A percentile compares a stretch with the other conserved stretches of the same genome.
Evolutionary conservation across 2,329 filamentous ascomycete species (phyloP).

Genomic region (Emydomyces testavorans): DNA sequence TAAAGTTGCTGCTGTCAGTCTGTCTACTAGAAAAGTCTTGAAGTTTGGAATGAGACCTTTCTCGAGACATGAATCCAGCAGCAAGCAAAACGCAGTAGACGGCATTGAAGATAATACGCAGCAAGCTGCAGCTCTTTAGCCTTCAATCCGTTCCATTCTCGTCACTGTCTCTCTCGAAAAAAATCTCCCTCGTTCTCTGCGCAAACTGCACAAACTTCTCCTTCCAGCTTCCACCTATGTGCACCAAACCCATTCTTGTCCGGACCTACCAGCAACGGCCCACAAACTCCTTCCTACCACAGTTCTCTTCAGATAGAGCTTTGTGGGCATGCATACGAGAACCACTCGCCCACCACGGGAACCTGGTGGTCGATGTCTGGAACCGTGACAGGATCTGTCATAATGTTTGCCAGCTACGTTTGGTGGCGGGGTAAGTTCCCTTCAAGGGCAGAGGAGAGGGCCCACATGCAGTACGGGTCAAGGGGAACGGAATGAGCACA

Average conservation of each 20-base stretch:
- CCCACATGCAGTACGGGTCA: conserved; percentile 7
- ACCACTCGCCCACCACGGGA: conserved; percentile 6
- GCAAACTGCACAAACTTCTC: conserved; percentile 7
- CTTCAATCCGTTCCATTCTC: conserved; percentile 5
- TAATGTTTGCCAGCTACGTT: conserved; percentile 8
- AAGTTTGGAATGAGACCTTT: too few species aligned
- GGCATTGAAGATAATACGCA: neutral
- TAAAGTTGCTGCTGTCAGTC: too few species aligned
- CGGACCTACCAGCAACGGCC: conserved; percentile 10
- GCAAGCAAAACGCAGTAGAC: too few species aligned
- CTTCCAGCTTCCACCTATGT: conserved; percentile 10
- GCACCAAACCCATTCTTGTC: conserved; percentile 10
- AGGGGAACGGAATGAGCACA: neutral
- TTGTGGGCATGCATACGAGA: conserved; percentile 1
- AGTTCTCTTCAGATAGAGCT: conserved; percentile 8
- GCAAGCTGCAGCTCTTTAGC: neutral
- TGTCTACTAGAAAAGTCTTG: too few species aligned
- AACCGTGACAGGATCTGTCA: conserved; percentile 7
- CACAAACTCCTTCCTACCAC: conserved; percentile 3
- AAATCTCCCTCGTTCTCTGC: conserved; percentile 1
- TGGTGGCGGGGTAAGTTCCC: conserved; percentile 8
- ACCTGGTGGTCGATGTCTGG: conserved; percentile 7
- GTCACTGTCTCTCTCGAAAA: conserved; percentile 1
- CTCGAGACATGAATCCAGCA: too few species aligned
- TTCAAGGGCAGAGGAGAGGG: conserved; percentile 9